Evolutionary conservation across 768 basidiomycete species (phyloP).

Genomic region (Auriscalpium vulgare): DNA sequence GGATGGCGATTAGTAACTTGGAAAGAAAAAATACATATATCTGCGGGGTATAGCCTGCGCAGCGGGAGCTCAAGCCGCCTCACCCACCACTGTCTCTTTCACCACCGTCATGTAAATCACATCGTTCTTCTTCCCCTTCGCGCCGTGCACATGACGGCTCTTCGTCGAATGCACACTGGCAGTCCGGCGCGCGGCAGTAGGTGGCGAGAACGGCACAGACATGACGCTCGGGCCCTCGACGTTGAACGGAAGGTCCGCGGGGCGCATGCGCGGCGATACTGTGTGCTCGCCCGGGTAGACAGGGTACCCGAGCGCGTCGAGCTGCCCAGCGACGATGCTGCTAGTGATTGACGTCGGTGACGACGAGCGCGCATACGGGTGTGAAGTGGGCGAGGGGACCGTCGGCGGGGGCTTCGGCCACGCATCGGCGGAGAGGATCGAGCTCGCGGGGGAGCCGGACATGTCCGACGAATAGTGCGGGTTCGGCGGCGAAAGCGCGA

Average conservation of each 20-base stretch:
- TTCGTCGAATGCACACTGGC: neutral
- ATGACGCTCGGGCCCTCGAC: neutral
- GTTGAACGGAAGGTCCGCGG: neutral
- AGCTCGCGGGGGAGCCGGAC: neutral
- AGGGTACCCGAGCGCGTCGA: neutral
- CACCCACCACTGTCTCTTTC: conserved; percentile 4
- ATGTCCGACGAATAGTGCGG: neutral
- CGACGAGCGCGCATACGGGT: neutral
- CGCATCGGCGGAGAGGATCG: conserved; percentile 2
- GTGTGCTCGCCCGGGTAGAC: no score
- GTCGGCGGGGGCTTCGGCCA: conserved; percentile 6
- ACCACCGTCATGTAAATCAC: conserved; percentile 13
- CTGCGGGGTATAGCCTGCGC: neutral
- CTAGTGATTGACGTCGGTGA: neutral
- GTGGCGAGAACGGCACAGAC: neutral
- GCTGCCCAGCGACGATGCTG: neutral
- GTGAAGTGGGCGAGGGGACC: neutral
- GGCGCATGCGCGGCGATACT: conserved; percentile 1
- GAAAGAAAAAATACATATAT: neutral
- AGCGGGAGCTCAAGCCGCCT: neutral
- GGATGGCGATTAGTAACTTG: neutral
- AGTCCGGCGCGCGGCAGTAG: conserved; percentile 2
- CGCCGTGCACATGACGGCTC: neutral
- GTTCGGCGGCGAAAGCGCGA: neutral
- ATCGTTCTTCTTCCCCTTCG: conserved; percentile 3